phyloP scores from a whole-genome alignment of 148 eudicot species.

The Beta vulgaris region DNA sequence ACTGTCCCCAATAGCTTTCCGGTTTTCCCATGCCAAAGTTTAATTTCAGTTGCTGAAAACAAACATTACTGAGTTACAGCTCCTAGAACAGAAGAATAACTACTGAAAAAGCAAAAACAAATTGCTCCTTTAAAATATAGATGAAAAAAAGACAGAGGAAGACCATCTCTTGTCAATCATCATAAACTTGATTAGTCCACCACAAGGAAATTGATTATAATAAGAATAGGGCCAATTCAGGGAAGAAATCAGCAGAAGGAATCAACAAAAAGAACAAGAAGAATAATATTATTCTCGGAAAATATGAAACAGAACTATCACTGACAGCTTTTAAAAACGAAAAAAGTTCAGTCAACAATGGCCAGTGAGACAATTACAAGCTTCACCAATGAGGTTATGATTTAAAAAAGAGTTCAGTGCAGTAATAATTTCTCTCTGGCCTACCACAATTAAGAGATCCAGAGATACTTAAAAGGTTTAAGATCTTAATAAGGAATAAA shows the following conservation, averaged over 20 bases:
- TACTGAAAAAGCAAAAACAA: background rate
- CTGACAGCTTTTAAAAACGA: no score
- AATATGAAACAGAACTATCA: no score
- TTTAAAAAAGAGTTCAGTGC: background rate
- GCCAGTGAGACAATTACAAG: background rate
- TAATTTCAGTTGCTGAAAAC: conserved; percentile 82
- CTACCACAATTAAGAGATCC: background rate
- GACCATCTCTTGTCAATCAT: background rate
- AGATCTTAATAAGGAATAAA: no score
- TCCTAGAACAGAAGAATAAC: background rate
- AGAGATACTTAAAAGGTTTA: background rate
- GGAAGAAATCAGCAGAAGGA: background rate
- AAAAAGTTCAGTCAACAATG: no score
- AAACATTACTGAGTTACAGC: conserved; percentile 3
- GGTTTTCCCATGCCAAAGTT: conserved; percentile 90
- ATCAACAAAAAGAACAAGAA: no score
- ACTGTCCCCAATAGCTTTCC: conserved; percentile 86
- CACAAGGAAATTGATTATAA: background rate
- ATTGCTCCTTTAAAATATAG: background rate
- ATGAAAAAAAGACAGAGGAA: background rate
- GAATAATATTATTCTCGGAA: no score
- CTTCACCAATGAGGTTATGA: background rate
- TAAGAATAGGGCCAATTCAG: background rate
- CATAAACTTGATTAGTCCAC: background rate
- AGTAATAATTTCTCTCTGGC: background rate